A percentile compares a stretch with the other conserved stretches of the same genome.
Conservation (phyloP, 176 grass and related monocot genomes). For the Cocos nucifera region DNA sequence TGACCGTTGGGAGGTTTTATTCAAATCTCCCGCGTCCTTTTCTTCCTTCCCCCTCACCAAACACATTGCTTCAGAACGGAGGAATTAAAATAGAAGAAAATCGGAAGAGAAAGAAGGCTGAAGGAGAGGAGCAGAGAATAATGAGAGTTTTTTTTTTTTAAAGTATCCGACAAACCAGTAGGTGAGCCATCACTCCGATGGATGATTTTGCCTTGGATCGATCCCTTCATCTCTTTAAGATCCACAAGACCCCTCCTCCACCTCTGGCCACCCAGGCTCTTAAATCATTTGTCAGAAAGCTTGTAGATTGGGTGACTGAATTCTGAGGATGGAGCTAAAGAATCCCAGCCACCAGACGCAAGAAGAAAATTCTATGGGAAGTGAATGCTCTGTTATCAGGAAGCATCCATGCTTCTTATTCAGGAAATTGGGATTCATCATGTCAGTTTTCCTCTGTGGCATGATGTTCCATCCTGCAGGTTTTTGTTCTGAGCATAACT, state of each 20-base stretch:
- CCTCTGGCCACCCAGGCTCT: no score
- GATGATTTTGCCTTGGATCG: no score
- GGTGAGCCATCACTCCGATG: no score
- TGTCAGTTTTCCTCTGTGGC: not conserved
- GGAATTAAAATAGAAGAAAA: slow-evolving; percentile 25
- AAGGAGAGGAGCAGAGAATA: slow-evolving; percentile 13
- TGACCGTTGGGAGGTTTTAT: slow-evolving; percentile 30
- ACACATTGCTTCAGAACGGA: slow-evolving; percentile 66
- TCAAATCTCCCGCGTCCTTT: slow-evolving; percentile 56
- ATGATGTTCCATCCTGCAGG: not conserved
- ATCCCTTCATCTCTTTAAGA: no score
- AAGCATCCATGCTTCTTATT: not conserved
- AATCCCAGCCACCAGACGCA: no score
- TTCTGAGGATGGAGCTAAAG: no score
- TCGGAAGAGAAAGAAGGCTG: not conserved
- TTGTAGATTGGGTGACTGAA: no score
- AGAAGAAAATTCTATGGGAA: no score
- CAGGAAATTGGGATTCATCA: not conserved
- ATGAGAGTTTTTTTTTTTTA: not conserved
- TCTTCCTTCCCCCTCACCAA: slow-evolving; percentile 50
- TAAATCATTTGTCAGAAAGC: no score
- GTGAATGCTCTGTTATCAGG: not conserved
- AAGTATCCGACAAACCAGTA: not conserved
- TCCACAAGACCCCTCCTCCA: no score
- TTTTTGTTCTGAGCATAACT: not conserved